These are phyloP conservation scores for Amyloporia xantha DNA, from an alignment of 768 basidiomycete genomes.

Conservation along the genomic window DNA sequence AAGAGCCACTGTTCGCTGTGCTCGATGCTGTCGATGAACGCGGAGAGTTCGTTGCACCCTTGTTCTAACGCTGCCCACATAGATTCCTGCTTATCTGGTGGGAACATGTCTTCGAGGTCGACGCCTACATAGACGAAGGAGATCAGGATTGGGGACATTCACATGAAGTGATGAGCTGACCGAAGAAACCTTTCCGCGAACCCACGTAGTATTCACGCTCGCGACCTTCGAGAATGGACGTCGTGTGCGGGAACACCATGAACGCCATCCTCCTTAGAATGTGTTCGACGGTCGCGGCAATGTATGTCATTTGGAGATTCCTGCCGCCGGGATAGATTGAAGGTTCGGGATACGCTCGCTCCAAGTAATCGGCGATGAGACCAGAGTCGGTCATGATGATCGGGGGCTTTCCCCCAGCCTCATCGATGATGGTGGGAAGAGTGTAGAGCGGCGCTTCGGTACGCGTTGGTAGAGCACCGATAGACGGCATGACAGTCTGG, in stretches of 20 bases:
- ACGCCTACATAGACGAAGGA: background rate
- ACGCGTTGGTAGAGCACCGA: background rate
- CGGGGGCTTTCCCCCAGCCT: constrained; percentile 1
- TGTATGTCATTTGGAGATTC: background rate
- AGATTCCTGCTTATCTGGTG: background rate
- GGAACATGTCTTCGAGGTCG: background rate
- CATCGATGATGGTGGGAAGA: constrained; percentile 23
- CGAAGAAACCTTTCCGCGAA: background rate
- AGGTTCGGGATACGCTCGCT: constrained; percentile 21
- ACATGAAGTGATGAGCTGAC: no score
- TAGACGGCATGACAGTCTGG: background rate
- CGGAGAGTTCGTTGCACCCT: background rate
- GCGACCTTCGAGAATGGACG: background rate
- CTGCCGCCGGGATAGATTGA: background rate
- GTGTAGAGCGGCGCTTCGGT: constrained; percentile 18
- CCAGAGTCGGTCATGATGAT: constrained; percentile 19
- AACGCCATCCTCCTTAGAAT: background rate
- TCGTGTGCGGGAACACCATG: background rate
- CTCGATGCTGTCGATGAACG: background rate
- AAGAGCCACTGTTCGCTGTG: constrained; percentile 1
- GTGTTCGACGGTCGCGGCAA: background rate
- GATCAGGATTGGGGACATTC: no score
- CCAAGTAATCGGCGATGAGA: constrained; percentile 23
- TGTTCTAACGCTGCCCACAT: background rate
- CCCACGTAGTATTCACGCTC: background rate